Conservation (phyloP, 2,329 filamentous ascomycete genomes). For the Penicillium palitans region DNA sequence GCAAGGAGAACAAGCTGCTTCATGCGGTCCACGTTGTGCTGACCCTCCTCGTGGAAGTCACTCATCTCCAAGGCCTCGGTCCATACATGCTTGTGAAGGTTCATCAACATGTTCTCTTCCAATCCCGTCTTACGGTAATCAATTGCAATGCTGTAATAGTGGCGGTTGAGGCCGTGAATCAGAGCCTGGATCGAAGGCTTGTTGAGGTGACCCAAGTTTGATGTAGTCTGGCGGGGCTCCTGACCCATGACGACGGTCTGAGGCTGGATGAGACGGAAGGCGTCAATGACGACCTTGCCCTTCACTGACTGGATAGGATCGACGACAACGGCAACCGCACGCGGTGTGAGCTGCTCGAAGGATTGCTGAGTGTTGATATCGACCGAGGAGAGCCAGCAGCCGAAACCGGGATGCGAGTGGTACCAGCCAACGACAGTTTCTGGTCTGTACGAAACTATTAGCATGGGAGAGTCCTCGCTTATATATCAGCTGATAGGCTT, state of each 20-base stretch:
- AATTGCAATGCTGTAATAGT: conserved; percentile 99
- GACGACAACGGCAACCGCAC: conserved; percentile 95
- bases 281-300: conserved; percentile 98
- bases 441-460: conserved; percentile 58
- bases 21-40: conserved; percentile 83
- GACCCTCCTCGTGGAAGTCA: conserved; percentile 82
- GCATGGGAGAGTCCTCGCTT: neutral
- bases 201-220: conserved; percentile 95
- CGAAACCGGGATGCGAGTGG: conserved; percentile 97
- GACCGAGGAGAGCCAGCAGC: conserved; percentile 97
- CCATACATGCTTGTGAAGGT: conserved; percentile 99
- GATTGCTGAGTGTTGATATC: conserved; percentile 99
- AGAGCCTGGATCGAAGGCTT: conserved; percentile 99
- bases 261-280: conserved; percentile 96
- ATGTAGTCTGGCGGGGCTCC: conserved; percentile 95
- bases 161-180: conserved; percentile 94
- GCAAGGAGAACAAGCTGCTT: conserved; percentile 84
- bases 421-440: conserved; percentile 99
- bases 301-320: conserved; percentile 99
- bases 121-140: conserved; percentile 97
- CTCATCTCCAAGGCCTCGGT: conserved; percentile 97
- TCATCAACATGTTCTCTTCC: conserved; percentile 99
- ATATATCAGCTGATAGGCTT: conserved; percentile 33
- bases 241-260: conserved; percentile 98
- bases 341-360: conserved; percentile 97